These are phyloP conservation scores for Colletotrichum costaricense DNA, from an alignment of 2,329 filamentous ascomycete species.

Conservation along the genomic window DNA sequence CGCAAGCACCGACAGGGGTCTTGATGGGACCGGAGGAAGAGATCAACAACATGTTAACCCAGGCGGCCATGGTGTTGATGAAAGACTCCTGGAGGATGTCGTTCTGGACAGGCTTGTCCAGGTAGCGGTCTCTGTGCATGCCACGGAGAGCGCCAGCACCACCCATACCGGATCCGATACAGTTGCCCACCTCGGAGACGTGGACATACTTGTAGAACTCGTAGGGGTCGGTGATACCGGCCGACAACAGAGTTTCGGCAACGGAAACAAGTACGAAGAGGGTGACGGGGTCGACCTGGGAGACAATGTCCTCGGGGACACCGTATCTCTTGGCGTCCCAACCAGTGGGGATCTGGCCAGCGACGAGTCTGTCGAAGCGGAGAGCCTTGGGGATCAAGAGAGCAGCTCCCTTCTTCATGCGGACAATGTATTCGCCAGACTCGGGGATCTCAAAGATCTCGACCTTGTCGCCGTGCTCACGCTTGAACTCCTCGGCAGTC, in stretches of 20 bases:
- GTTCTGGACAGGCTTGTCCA: conserved; percentile 97
- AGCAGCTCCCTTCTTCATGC: conserved; percentile 93
- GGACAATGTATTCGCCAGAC: conserved; percentile 93
- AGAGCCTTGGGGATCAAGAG: conserved; percentile 97
- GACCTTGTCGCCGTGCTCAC: conserved; percentile 96
- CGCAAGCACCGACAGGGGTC: conserved; percentile 97
- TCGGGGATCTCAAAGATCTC: conserved; percentile 96
- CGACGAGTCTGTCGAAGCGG: conserved; percentile 95
- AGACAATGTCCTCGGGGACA: conserved; percentile 96
- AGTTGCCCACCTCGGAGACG: conserved; percentile 97
- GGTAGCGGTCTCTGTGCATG: conserved; percentile 98
- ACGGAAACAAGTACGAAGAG: conserved; percentile 95
- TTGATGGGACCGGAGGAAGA: conserved; percentile 99
- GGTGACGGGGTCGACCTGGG: conserved; percentile 96
- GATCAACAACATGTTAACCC: conserved; percentile 98
- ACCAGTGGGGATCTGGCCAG: conserved; percentile 95
- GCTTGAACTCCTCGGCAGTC: conserved; percentile 96
- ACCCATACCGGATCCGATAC: conserved; percentile 97
- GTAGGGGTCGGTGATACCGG: conserved; percentile 98
- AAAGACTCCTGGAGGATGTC: conserved; percentile 99
- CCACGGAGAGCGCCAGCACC: conserved; percentile 91
- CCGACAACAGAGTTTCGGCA: conserved; percentile 88
- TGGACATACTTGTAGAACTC: conserved; percentile 99
- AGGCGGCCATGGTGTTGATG: conserved; percentile 99
- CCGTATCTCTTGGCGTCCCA: conserved; percentile 98